Evolutionary conservation across 2,329 filamentous ascomycete species (phyloP).

Genomic region (Rutstroemia sp.): DNA sequence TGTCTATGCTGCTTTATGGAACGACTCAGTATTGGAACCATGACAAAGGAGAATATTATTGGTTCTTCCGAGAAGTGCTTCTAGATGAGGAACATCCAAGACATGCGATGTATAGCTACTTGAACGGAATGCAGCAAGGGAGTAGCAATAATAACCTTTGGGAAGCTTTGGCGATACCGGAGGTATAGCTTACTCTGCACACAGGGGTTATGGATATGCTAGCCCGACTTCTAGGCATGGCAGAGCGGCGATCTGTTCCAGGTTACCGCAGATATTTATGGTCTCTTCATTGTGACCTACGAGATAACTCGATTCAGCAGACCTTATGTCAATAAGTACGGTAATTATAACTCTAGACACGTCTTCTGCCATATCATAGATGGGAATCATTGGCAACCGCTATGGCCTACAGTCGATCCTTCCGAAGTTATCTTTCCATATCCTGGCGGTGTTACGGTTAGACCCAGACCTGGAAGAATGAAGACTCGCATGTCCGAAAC

Average conservation of each 20-base stretch:
- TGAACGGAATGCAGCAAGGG: not conserved
- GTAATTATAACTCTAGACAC: not conserved
- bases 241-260: not conserved
- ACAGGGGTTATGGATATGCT: not conserved
- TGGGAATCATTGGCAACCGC: not conserved
- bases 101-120: not conserved
- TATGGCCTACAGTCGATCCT: not conserved
- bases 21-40: not conserved
- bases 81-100: not conserved
- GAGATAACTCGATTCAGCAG: not conserved
- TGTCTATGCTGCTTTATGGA: not conserved
- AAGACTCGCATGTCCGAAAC: not conserved
- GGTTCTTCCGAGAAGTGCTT: not conserved
- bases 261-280: not conserved
- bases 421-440: not conserved
- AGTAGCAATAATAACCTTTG: not conserved
- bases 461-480: not conserved
- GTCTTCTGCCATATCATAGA: not conserved
- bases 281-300: not conserved
- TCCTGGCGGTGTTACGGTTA: not conserved
- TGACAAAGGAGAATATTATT: not conserved
- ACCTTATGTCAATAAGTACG: not conserved
- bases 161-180: not conserved
- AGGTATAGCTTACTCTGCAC: not conserved
- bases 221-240: not conserved